phyloP scores from a whole-genome alignment of 1,284 basidiomycete species.

The Wallemia hederae region DNA sequence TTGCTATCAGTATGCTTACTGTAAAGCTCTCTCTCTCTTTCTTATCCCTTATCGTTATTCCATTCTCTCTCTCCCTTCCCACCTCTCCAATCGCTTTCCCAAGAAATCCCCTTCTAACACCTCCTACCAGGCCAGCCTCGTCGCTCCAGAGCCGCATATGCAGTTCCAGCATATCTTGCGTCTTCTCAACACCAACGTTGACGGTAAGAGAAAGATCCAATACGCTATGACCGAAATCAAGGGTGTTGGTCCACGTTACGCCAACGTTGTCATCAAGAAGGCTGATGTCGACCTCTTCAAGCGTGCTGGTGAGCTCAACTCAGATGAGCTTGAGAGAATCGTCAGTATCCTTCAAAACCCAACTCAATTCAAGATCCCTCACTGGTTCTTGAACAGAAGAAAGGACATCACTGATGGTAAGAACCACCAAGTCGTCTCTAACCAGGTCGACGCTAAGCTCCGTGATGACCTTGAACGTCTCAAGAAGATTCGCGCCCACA shows the following conservation, averaged over 20 bases:
- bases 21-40: no score
- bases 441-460: slow-evolving; percentile 90
- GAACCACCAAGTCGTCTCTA: slow-evolving; percentile 83
- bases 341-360: slow-evolving; percentile 99
- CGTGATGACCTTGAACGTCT: slow-evolving; percentile 94
- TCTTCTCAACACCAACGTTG: slow-evolving; percentile 98
- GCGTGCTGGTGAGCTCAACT: slow-evolving; percentile 84
- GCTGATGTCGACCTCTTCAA: slow-evolving; percentile 97
- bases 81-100: neutral
- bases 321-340: slow-evolving; percentile 89
- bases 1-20: no score
- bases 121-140: slow-evolving; percentile 22
- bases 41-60: neutral
- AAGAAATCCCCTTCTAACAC: neutral
- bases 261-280: slow-evolving; percentile 99
- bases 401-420: slow-evolving; percentile 95
- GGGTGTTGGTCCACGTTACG: slow-evolving; percentile 95
- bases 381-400: slow-evolving; percentile 99
- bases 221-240: slow-evolving; percentile 94
- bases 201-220: slow-evolving; percentile 97
- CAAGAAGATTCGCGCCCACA: slow-evolving; percentile 98
- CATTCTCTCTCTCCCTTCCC: neutral
- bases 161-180: slow-evolving; percentile 76
- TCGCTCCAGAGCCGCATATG: slow-evolving; percentile 66
- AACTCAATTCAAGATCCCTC: slow-evolving; percentile 96